A percentile compares a stretch with the other conserved stretches of the same genome.
Conservation (phyloP, 2,329 filamentous ascomycete genomes). For the Magnaporthiopsis poae region DNA sequence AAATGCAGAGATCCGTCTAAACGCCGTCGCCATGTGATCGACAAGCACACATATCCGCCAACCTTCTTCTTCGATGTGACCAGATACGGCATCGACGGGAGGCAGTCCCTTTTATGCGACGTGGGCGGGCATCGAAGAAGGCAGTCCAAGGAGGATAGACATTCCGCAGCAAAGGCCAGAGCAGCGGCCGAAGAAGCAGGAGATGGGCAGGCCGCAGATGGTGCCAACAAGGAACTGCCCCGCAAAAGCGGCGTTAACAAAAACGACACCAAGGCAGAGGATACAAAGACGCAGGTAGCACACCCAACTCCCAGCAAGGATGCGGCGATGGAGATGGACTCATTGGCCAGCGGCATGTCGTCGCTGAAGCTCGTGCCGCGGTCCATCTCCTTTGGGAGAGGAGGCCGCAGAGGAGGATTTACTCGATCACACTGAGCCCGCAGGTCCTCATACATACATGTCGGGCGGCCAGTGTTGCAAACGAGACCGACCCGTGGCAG, state of each 20-base stretch:
- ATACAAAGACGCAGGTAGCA: background rate
- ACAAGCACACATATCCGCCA: slow-evolving; percentile 85
- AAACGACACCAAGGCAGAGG: slow-evolving; percentile 3
- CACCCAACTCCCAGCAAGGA: slow-evolving; percentile 6
- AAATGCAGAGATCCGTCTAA: slow-evolving; percentile 78
- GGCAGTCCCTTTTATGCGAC: slow-evolving; percentile 67
- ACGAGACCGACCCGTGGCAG: background rate
- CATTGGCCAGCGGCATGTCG: slow-evolving; percentile 59
- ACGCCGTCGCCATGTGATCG: slow-evolving; percentile 76
- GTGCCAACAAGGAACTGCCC: background rate
- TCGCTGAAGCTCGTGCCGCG: slow-evolving; percentile 60
- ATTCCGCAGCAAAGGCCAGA: background rate
- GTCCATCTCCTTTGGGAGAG: slow-evolving; percentile 55
- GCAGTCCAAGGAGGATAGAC: background rate
- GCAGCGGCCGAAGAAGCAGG: background rate
- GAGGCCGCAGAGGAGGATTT: slow-evolving; percentile 43
- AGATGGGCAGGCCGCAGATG: background rate
- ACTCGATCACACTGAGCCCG: slow-evolving; percentile 22
- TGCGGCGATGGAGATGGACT: slow-evolving; percentile 48
- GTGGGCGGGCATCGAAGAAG: slow-evolving; percentile 19
- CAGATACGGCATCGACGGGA: slow-evolving; percentile 78
- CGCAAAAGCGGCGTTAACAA: background rate
- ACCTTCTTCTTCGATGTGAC: slow-evolving; percentile 84
- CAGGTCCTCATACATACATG: background rate
- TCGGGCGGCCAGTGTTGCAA: background rate